A percentile compares a stretch with the other conserved stretches of the same genome.
phyloP scores from a whole-genome alignment of 169 alveolate species.

The Eimeria maxima region DNA sequence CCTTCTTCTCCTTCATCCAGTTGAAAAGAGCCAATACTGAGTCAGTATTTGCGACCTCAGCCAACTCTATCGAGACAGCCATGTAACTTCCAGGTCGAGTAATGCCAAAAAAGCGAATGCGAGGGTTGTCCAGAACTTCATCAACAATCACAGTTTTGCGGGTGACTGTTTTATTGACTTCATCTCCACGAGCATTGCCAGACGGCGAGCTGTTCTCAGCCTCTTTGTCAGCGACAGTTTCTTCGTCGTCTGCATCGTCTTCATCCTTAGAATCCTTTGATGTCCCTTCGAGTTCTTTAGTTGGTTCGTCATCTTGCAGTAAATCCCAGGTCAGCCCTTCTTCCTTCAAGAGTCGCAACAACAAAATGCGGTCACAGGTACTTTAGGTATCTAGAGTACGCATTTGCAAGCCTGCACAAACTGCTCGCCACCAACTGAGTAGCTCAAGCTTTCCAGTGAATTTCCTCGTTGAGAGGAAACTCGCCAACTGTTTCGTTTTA shows the following conservation, averaged over 20 bases:
- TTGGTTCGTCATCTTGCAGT: conserved; percentile 17
- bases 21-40: conserved; percentile 7
- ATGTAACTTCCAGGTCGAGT: conserved; percentile 61
- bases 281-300: background rate
- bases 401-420: background rate
- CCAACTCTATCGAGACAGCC: conserved; percentile 43
- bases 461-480: background rate
- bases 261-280: background rate
- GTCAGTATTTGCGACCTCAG: conserved; percentile 48
- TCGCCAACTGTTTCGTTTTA: background rate
- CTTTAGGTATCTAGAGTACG: background rate
- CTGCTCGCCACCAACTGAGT: background rate
- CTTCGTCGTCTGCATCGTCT: background rate
- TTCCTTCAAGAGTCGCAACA: background rate
- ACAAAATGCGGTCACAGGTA: background rate
- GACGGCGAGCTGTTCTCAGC: background rate
- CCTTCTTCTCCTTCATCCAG: conserved; percentile 39
- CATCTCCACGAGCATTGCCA: background rate
- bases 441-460: background rate
- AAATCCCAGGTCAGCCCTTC: conserved; percentile 60
- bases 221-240: background rate
- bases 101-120: conserved; percentile 27
- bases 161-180: background rate
- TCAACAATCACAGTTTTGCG: conserved; percentile 28
- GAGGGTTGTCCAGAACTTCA: conserved; percentile 55